phyloP scores from a whole-genome alignment of 1,139 yeast genomes.

The Blastobotrys petasosporus region DNA sequence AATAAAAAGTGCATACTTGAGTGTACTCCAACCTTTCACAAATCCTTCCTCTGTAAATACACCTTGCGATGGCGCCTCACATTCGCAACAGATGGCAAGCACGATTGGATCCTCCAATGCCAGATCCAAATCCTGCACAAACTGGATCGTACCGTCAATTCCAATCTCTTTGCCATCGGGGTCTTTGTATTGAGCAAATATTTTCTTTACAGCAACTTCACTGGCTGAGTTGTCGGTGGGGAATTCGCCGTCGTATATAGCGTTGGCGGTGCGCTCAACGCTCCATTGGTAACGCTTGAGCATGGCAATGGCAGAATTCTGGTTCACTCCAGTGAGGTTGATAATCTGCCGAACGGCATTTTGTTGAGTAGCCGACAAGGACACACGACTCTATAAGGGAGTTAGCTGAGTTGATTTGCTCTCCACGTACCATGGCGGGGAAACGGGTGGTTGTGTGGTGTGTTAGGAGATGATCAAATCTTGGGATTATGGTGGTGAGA shows the following conservation, averaged over 20 bases:
- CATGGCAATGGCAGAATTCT: slow-evolving; percentile 15
- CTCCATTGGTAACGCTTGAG: slow-evolving; percentile 19
- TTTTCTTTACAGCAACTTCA: slow-evolving; percentile 12
- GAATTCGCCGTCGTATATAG: slow-evolving; percentile 18
- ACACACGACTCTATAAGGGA: neutral
- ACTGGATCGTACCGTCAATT: slow-evolving; percentile 69
- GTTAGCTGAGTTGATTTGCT: too few species aligned
- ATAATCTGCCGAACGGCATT: slow-evolving; percentile 14
- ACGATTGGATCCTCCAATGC: slow-evolving; percentile 71
- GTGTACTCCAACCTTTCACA: slow-evolving; percentile 49
- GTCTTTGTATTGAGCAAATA: slow-evolving; percentile 22
- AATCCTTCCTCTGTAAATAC: slow-evolving; percentile 47
- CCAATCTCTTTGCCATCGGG: slow-evolving; percentile 40
- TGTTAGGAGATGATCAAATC: neutral
- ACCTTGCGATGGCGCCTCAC: slow-evolving; percentile 64
- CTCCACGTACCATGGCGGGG: too few species aligned
- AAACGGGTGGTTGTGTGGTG: neutral
- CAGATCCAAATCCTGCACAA: slow-evolving; percentile 58
- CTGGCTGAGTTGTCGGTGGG: slow-evolving; percentile 8
- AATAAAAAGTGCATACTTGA: slow-evolving; percentile 25
- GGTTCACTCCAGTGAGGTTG: slow-evolving; percentile 14
- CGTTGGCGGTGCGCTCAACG: slow-evolving; percentile 21
- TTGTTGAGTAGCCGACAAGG: neutral
- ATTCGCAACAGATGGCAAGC: slow-evolving; percentile 61
- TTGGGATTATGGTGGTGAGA: too few species aligned